Evolutionary conservation across 164 flowering plant species (phyloP).

Genomic region (Kalanchoe fedtschenkoi): DNA sequence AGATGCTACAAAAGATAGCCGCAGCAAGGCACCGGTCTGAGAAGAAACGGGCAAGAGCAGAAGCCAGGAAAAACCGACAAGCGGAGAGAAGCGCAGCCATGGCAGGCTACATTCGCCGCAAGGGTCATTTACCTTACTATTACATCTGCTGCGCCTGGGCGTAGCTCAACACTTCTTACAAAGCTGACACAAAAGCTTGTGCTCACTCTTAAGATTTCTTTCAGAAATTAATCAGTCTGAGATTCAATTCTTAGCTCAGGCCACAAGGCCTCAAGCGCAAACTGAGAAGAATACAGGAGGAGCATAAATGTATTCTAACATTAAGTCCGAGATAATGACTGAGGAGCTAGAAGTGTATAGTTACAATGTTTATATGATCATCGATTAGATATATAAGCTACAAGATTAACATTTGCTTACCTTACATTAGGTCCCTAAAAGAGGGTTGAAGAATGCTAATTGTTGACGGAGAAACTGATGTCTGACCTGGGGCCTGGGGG

Average conservation of each 20-base stretch:
- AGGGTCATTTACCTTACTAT: not conserved
- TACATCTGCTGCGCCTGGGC: conserved; percentile 2
- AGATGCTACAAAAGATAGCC: conserved; percentile 1
- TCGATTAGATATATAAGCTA: not conserved
- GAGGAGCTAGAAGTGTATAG: too few relatives aligned
- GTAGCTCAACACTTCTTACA: not conserved
- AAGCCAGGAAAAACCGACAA: not conserved
- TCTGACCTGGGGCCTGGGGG: not conserved
- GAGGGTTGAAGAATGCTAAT: not conserved
- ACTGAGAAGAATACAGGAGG: too few relatives aligned
- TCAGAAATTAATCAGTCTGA: too few relatives aligned
- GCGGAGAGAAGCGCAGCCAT: not conserved
- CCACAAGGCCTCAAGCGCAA: too few relatives aligned
- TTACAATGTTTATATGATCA: not conserved
- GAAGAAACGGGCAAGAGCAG: not conserved
- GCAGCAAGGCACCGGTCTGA: not conserved
- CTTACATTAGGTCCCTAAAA: too few relatives aligned
- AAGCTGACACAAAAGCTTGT: too few relatives aligned
- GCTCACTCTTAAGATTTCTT: too few relatives aligned
- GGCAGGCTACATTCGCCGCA: conserved; percentile 2
- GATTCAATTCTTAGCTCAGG: too few relatives aligned
- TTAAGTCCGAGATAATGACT: too few relatives aligned
- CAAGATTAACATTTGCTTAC: not conserved
- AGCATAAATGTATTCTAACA: too few relatives aligned
- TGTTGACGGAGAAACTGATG: not conserved